A percentile compares a stretch with the other conserved stretches of the same genome.
These are phyloP conservation scores for Calophaca sinica DNA, from an alignment of 306 rosid species.

Conservation along the genomic window DNA sequence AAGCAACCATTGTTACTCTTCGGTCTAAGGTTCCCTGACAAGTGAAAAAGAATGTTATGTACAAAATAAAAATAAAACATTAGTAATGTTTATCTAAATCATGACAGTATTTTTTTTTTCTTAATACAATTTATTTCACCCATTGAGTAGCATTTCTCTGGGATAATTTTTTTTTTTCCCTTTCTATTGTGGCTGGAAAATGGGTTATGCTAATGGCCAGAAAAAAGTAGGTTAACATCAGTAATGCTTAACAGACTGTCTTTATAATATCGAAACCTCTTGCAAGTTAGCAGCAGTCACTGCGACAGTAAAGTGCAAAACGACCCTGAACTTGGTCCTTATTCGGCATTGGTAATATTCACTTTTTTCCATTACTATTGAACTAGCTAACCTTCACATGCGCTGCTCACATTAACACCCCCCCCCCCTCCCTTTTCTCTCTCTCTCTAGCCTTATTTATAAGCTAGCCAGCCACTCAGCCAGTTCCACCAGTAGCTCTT, in stretches of 20 bases:
- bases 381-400: neutral
- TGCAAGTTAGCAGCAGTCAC: slow-evolving; percentile 20
- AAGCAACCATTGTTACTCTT: neutral
- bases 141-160: neutral
- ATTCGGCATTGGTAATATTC: slow-evolving; percentile 12
- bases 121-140: neutral
- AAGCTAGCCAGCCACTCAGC: slow-evolving; percentile 27
- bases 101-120: neutral
- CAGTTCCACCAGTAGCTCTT: neutral
- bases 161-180: neutral
- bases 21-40: slow-evolving; percentile 1
- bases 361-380: slow-evolving; percentile 5
- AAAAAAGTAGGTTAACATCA: slow-evolving; percentile 1
- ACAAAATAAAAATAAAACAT: neutral
- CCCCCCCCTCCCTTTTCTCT: too few relatives aligned
- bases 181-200: neutral
- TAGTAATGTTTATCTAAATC: neutral
- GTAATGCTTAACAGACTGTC: neutral
- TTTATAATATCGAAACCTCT: slow-evolving; percentile 2
- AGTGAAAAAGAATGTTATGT: neutral
- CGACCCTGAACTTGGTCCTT: slow-evolving; percentile 29
- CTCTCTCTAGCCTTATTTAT: slow-evolving; percentile 21
- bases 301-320: slow-evolving; percentile 12
- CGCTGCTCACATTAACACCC: too few relatives aligned
- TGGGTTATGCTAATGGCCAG: slow-evolving; percentile 10